Evolutionary conservation across 2,329 filamentous ascomycete genomes (phyloP).

Genomic region (Neopestalotiopsis rosae): DNA sequence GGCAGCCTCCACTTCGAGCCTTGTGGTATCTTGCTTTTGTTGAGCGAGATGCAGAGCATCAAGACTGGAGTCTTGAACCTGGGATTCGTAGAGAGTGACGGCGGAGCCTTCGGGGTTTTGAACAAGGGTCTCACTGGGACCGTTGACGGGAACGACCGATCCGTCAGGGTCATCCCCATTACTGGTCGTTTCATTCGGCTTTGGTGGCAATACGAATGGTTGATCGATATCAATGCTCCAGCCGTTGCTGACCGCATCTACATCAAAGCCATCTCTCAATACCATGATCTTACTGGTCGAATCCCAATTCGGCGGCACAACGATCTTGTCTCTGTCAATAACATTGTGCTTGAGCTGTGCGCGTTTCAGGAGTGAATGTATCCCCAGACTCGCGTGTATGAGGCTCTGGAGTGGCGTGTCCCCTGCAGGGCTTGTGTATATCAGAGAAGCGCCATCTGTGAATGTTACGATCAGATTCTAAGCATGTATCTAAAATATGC

Average conservation of each 20-base stretch:
- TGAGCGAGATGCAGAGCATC: slow-evolving; percentile 63
- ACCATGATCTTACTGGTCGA: slow-evolving; percentile 98
- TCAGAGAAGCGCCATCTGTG: slow-evolving; percentile 80
- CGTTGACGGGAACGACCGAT: slow-evolving; percentile 22
- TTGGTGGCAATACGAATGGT: slow-evolving; percentile 42
- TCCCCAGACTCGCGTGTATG: slow-evolving; percentile 84
- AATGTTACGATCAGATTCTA: not conserved
- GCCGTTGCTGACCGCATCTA: slow-evolving; percentile 81
- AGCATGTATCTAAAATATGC: slow-evolving; percentile 12
- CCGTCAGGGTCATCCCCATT: not conserved
- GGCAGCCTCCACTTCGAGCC: slow-evolving; percentile 68
- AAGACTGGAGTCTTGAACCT: slow-evolving; percentile 76
- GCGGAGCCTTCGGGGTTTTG: slow-evolving; percentile 62
- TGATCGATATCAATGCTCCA: slow-evolving; percentile 87
- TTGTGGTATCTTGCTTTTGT: slow-evolving; percentile 48
- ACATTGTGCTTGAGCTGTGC: slow-evolving; percentile 86
- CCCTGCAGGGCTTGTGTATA: slow-evolving; percentile 81
- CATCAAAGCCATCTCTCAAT: slow-evolving; percentile 87
- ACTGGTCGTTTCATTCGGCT: slow-evolving; percentile 28
- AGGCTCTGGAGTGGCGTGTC: slow-evolving; percentile 79
- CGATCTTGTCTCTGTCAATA: slow-evolving; percentile 91
- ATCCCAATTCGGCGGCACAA: slow-evolving; percentile 97
- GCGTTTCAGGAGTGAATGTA: slow-evolving; percentile 81
- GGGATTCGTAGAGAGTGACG: slow-evolving; percentile 77
- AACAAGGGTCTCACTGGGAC: slow-evolving; percentile 25